Percentiles rank a stretch among this genome's conserved stretches.
These are phyloP conservation scores for Talaromyces adpressus DNA, from an alignment of 495 filamentous ascomycete genomes.

Conservation along the genomic window DNA sequence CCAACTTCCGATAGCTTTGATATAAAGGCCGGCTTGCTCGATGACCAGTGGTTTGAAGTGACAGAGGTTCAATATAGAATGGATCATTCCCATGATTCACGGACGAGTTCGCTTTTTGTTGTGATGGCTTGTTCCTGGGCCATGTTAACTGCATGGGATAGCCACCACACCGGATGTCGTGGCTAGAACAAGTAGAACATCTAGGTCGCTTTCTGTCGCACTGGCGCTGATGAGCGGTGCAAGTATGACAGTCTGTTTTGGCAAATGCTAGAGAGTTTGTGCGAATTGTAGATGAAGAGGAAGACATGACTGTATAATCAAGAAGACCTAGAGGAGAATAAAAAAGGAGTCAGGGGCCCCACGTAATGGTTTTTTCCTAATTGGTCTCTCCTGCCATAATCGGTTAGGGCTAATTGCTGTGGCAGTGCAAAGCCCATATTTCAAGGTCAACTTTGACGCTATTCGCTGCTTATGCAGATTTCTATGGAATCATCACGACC, in stretches of 20 bases:
- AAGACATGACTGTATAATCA: background rate
- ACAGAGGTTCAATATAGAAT: conserved; percentile 6
- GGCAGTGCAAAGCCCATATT: background rate
- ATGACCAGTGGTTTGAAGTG: background rate
- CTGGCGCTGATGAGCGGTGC: background rate
- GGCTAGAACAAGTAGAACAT: background rate
- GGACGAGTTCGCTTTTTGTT: background rate
- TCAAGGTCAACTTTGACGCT: background rate
- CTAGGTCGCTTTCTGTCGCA: conserved; percentile 5
- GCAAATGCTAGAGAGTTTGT: conserved; percentile 6
- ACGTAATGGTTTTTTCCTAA: background rate
- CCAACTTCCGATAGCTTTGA: background rate
- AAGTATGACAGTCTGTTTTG: conserved; percentile 5
- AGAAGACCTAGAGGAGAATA: background rate
- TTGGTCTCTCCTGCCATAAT: conserved; percentile 3
- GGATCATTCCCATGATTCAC: background rate
- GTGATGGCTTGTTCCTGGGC: background rate
- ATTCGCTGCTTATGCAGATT: background rate
- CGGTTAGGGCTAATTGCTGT: background rate
- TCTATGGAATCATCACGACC: background rate
- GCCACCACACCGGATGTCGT: background rate
- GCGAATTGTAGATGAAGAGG: background rate
- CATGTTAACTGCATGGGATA: conserved; percentile 7
- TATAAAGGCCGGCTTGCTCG: background rate
- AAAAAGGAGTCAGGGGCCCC: background rate